Conservation (phyloP, 805 yeast genomes). For the Starmerella cellae region DNA sequence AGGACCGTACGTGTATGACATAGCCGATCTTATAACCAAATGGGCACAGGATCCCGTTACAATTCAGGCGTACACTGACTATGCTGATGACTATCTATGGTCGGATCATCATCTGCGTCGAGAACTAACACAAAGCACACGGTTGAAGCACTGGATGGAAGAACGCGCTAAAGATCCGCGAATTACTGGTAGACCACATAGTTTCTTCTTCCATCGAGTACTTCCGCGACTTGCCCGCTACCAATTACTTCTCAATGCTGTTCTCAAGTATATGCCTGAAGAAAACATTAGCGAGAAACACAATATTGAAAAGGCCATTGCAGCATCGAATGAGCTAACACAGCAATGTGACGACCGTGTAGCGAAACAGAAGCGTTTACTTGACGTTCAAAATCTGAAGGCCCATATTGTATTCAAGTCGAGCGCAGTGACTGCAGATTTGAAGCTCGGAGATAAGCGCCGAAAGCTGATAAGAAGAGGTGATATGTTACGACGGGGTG, state of each 20-base stretch:
- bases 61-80: slow-evolving; percentile 39
- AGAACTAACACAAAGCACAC: slow-evolving; percentile 29
- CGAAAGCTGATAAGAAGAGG: slow-evolving; percentile 50
- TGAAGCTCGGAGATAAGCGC: slow-evolving; percentile 40
- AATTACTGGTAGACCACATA: slow-evolving; percentile 29
- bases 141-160: slow-evolving; percentile 46
- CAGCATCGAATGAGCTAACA: slow-evolving; percentile 43
- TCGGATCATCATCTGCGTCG: slow-evolving; percentile 35
- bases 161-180: slow-evolving; percentile 39
- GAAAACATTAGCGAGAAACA: slow-evolving; percentile 30
- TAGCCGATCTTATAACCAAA: slow-evolving; percentile 40
- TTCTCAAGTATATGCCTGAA: slow-evolving; percentile 37
- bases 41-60: slow-evolving; percentile 47
- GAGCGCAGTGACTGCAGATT: slow-evolving; percentile 33
- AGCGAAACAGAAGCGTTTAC: slow-evolving; percentile 45
- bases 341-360: slow-evolving; percentile 48
- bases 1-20: slow-evolving; percentile 43
- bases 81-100: slow-evolving; percentile 36
- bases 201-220: slow-evolving; percentile 43
- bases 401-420: slow-evolving; percentile 43
- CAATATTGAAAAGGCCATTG: slow-evolving; percentile 35
- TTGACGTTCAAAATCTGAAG: slow-evolving; percentile 42
- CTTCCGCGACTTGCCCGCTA: slow-evolving; percentile 44
- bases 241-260: slow-evolving; percentile 49
- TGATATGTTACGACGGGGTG: slow-evolving; percentile 47